Evolutionary conservation across 345 rosid genomes (phyloP), one percentile per base, ranked within the genome.

Genomic region (Turritis glabra): DNA sequence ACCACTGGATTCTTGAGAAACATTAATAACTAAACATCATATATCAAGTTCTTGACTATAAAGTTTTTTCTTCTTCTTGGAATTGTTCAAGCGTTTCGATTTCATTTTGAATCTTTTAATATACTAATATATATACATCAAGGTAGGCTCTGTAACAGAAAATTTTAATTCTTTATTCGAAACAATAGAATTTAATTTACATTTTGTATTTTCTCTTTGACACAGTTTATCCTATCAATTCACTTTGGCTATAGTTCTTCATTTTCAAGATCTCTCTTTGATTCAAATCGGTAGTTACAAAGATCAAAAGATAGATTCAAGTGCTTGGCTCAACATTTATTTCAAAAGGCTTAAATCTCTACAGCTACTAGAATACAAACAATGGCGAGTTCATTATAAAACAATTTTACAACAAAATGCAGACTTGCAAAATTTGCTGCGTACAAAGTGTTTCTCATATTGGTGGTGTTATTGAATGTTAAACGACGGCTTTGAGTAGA

Each of bases 401-500:
- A 51, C 40, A 60, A 76, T 43, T 22, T 51, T 60, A 76, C 69
- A 68, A 59, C 38, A 38, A 48, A 47, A 33, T 26, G 48, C 67
- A 74, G 60, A 51, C 22, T 5, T 2, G 40, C 9, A 15, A 22
- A 65, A 35, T 47, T 41, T 40, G 22, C 30, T 27, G 46, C 37
- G 0, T 15, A 40, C 35, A 33, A 33, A 33, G 0, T 15, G 71
- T 52, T 52, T 53, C 55, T 68, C 69, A 57, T 46, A 8, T 40
- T 33, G 27, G 47, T 41, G 38, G 0, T 43, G 41, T n/a, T 21
- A 9, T 2, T 26, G 55, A 43, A 44, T 41, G 11, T 52, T 81
- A 86, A 25, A 83, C 73, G 5, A 82, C 87, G 5, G 79, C 33
- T 52, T 84, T 80, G 6, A 87, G 78, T 22, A 92, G 41, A 46